Evolutionary conservation across 441 rosid genomes (phyloP), one percentile per base, ranked within the genome.

Genomic region (Manihot esculenta): DNA sequence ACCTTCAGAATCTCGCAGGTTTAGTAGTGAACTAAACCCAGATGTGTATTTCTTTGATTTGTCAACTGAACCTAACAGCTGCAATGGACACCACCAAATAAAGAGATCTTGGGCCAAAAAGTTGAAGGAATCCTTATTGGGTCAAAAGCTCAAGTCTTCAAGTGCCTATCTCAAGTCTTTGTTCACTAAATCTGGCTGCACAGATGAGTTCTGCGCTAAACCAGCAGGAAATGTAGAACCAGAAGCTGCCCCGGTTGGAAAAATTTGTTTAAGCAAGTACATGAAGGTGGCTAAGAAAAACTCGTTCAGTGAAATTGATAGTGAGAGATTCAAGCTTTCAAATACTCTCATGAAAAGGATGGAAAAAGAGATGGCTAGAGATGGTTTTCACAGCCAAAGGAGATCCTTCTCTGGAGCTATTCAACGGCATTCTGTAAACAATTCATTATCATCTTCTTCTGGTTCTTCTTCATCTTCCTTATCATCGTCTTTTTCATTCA

Each of bases 361-460:
- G 23, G 82, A 79, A 12, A 78, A 41, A 59, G 85, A 85, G 64
- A 72, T 75, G 61, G 63, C 47, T 38, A 86, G 80, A 47, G 83
- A 79, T 45, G 64, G 59, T 35, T 69, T 58, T 48, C 77, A 61
- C 35, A 63, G 63, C 54, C 93, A 88, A 55, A 86, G 98, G 49
- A 89, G 84, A 80, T 90, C 97, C 0, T 94, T 88, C 76, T 89
- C 98, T 10, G 96, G 92, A 12, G 94, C 82, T 13, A 84, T 90
- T 68, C 92, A 83, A 42, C 68, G 86, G 70, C 89, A 85, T 74
- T 83, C 85, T 18, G 66, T 73, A 41, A 56, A 77, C 2, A 91
- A 85, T 69, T 80, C 79, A 67, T 83, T 84, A 45, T 65, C 81
- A 3, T 76, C 86, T 5, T 80, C 81, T 2, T 83, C 88, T 0